Conservation (phyloP, 1,139 yeast genomes). For the Kodamaea fungicola region DNA sequence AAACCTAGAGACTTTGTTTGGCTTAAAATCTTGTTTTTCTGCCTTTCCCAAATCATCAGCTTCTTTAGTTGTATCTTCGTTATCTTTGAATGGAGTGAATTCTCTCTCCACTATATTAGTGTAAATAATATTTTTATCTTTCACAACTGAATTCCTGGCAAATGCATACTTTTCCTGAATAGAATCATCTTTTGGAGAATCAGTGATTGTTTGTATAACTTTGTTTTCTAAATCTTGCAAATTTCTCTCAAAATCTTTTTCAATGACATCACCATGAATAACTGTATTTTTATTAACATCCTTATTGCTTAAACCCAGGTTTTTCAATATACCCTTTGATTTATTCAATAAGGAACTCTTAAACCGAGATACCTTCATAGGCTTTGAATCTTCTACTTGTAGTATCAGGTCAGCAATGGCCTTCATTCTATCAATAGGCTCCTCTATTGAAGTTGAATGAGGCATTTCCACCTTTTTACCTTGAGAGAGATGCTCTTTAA, state of each 20-base stretch:
- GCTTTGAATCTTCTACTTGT: constrained; percentile 14
- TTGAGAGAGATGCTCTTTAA: constrained; percentile 3
- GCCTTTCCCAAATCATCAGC: neutral
- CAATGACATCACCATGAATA: constrained; percentile 10
- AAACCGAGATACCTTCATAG: constrained; percentile 9
- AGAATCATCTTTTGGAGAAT: neutral
- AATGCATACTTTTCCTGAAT: neutral
- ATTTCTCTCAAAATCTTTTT: constrained; percentile 1
- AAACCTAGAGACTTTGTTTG: constrained; percentile 22
- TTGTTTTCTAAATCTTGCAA: neutral
- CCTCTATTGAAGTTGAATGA: constrained; percentile 3
- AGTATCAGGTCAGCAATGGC: constrained; percentile 22
- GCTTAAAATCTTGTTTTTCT: constrained; percentile 5
- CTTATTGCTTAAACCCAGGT: neutral
- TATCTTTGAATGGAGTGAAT: neutral
- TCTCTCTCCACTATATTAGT: neutral
- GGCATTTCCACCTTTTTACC: constrained; percentile 3
- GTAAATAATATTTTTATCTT: neutral
- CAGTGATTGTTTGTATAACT: neutral
- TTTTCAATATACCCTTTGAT: neutral
- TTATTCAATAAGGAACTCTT: constrained; percentile 4
- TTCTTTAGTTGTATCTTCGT: neutral
- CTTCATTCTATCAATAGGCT: constrained; percentile 15
- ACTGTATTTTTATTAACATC: neutral
- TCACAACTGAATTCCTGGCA: neutral